Evolutionary conservation across 176 grass and related monocot genomes (phyloP), one percentile per base, ranked within the genome.

Genomic region (Saccharum spontaneum): DNA sequence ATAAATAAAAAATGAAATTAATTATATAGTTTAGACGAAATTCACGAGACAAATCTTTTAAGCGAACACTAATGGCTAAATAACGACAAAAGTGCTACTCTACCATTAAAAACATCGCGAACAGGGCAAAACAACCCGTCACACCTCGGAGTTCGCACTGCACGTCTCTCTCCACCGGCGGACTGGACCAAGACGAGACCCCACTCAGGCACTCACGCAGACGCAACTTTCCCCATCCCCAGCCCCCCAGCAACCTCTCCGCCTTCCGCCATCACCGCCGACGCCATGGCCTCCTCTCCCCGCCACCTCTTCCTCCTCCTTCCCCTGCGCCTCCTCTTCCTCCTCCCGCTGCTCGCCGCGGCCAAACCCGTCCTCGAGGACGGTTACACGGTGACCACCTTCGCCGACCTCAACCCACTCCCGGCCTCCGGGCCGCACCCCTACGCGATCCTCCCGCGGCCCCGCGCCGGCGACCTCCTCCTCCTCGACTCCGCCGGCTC

Each of bases 351-450:
- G 10, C 72, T 81, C n/a, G 74, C 90, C 4, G 63, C 44, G 22
- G 74, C 73, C 8, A 24, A 37, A 0, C 71, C 10, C 30, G 67
- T 92, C 71, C 69, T 91, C 9, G 89, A 91, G 76, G 76, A 87
- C n/a, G 89, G 81, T 50, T 91, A 91, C 81, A 26, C 81, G 24
- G 77, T 91, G 1, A 71, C 89, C 77, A 91, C 85, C 1, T 77
- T 40, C 54, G 77, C 77, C 31, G 85, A 91, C 77, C 65, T 84
- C 55, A 91, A 85, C 85, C 82, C 20, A 10, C 79, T 4, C 4
- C 11, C 49, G 20, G 6, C 63, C 16, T 1, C 36, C 24, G 79
- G 41, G 14, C 36, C 39, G 40, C 45, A 85, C 55, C 89, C 81
- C 18, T 91, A 87, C 82, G 62, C 71, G 41, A 33, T 91, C 81